Conservation (phyloP, 352 stramenopile genomes). For the Phytophthora multivora region DNA sequence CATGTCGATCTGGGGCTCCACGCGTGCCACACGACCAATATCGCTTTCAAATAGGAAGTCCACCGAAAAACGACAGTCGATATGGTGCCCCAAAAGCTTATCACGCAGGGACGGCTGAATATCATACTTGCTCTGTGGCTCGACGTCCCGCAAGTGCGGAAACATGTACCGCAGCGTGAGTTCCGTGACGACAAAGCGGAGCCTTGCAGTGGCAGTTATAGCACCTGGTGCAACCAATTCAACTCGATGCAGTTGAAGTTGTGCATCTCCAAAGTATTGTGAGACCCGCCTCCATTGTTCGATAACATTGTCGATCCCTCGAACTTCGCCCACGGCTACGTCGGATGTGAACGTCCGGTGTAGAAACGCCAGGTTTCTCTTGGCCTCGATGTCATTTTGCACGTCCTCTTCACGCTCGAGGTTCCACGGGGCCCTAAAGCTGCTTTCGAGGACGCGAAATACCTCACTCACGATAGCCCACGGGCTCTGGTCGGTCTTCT, state of each 20-base stretch:
- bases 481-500: background rate
- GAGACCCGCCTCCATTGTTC: background rate
- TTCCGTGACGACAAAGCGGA: background rate
- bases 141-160: background rate
- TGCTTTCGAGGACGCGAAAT: background rate
- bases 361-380: background rate
- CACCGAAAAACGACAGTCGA: conserved; percentile 7
- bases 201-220: background rate
- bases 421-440: background rate
- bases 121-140: conserved; percentile 7
- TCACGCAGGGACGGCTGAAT: background rate
- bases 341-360: background rate
- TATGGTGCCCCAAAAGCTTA: background rate
- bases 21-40: conserved; percentile 4
- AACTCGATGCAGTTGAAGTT: background rate
- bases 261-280: background rate
- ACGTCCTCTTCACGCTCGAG: background rate
- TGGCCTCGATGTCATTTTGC: background rate
- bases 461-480: conserved; percentile 3
- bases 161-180: conserved; percentile 6
- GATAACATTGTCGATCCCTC: background rate
- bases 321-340: background rate
- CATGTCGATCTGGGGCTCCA: conserved; percentile 11
- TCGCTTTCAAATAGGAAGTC: conserved; percentile 13
- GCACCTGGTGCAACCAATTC: background rate